Evolutionary conservation across 805 yeast species (phyloP), one percentile per base, ranked within the genome.

Genomic region (Kregervanrija delftensis): DNA sequence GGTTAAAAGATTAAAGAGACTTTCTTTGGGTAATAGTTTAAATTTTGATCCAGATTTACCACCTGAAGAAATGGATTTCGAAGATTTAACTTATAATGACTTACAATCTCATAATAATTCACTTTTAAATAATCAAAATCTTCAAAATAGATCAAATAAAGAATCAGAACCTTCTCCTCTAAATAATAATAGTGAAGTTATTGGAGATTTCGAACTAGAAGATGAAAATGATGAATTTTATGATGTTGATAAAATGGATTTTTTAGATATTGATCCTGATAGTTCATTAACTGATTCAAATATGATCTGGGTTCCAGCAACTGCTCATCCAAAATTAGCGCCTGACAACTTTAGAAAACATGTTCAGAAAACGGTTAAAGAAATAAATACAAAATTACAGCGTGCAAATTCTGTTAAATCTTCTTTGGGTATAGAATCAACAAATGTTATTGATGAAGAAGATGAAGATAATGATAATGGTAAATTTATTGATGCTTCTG

Each of bases 281-380:
- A 30, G 50, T 11, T 38, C 45, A 10, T 40, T 41, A 17, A 30
- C 42, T 8, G 50, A 46, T 28, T 38, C 45, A 2, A 43, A 45
- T 42, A 17, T 86, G 31, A 67, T 91, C 43, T 91, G 99, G 99
- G 97, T 93, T 1, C 98, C 98, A 0, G 99, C 98, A 2, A 80
- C 79, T 50, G 72, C 88, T 34, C 99, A 93, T 61, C 98, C 98
- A 1, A 91, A 86, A 55, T 76, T 91, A n/a, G 90, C 95, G 22
- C 98, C 98, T 2, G 95, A 86, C 56, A 87, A 86, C 55, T 84
- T 80, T 65, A 69, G 80, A 51, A 75, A 73, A 51, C 84, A 83
- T 57, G 81, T 85, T 38, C 81, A 81, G 46, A 61, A 67, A 28
- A 72, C 77, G n/a, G 79, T 76, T 4, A 73, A 72, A 48, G 79